Percentiles rank a stretch among this genome's conserved stretches.
Evolutionary conservation across 2,329 filamentous ascomycete species (phyloP).

Genomic region (Aspergillus costaricaensis): DNA sequence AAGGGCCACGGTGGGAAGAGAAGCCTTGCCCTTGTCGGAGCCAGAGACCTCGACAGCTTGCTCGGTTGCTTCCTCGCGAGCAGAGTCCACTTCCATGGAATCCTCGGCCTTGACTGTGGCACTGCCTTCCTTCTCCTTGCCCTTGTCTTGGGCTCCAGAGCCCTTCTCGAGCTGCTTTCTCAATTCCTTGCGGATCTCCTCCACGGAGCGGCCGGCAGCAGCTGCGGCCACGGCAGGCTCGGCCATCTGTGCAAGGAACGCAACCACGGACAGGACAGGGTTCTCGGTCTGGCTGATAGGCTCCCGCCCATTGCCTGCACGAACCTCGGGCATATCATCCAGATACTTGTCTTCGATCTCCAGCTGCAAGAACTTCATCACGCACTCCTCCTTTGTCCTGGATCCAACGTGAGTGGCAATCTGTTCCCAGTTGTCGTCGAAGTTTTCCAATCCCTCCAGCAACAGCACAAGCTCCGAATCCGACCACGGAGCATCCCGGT

Average conservation of each 20-base stretch:
- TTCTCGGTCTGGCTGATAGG: slow-evolving; percentile 94
- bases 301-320: slow-evolving; percentile 73
- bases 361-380: slow-evolving; percentile 91
- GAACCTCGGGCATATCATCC: slow-evolving; percentile 71
- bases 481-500: slow-evolving; percentile 85
- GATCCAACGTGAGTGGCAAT: slow-evolving; percentile 92
- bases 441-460: slow-evolving; percentile 86
- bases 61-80: slow-evolving; percentile 30
- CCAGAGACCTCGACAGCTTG: slow-evolving; percentile 49
- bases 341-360: slow-evolving; percentile 98
- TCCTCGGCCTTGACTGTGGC: slow-evolving; percentile 56
- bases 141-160: slow-evolving; percentile 48
- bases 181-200: slow-evolving; percentile 79
- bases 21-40: slow-evolving; percentile 49
- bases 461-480: slow-evolving; percentile 87
- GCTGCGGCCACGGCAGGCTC: slow-evolving; percentile 89
- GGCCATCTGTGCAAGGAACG: slow-evolving; percentile 87
- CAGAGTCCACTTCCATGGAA: slow-evolving; percentile 59
- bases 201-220: slow-evolving; percentile 82
- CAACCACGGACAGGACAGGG: slow-evolving; percentile 93
- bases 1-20: slow-evolving; percentile 72
- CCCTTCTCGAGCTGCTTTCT: slow-evolving; percentile 73
- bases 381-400: slow-evolving; percentile 90
- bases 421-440: slow-evolving; percentile 93
- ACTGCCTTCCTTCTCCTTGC: slow-evolving; percentile 49